Conservation (phyloP, 495 filamentous ascomycete genomes). For the Jackrogersella multiformis region DNA sequence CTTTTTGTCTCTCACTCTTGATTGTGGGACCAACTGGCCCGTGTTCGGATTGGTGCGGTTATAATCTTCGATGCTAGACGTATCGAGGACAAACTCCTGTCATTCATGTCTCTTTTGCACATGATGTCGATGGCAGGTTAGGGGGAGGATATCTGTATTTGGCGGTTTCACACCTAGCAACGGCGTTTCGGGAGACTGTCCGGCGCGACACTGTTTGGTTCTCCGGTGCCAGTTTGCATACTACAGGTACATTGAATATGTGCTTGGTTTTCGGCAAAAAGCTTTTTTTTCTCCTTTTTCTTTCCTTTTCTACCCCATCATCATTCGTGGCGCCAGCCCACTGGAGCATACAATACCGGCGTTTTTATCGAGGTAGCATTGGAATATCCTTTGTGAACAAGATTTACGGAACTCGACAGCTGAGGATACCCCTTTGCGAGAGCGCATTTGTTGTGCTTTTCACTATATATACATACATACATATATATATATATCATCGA, state of each 20-base stretch:
- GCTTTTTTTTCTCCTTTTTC: background rate
- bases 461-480: slow-evolving; percentile 24
- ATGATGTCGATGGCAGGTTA: slow-evolving; percentile 20
- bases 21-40: background rate
- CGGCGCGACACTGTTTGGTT: slow-evolving; percentile 35
- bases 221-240: slow-evolving; percentile 39
- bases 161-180: slow-evolving; percentile 32
- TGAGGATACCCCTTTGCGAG: slow-evolving; percentile 40
- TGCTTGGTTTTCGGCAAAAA: slow-evolving; percentile 39
- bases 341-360: slow-evolving; percentile 41
- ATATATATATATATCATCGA: slow-evolving; percentile 34
- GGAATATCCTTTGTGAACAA: slow-evolving; percentile 30
- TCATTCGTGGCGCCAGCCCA: slow-evolving; percentile 38
- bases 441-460: slow-evolving; percentile 28
- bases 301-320: slow-evolving; percentile 15
- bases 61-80: slow-evolving; percentile 19
- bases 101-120: slow-evolving; percentile 15
- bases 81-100: slow-evolving; percentile 13
- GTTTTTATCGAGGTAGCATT: slow-evolving; percentile 38
- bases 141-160: slow-evolving; percentile 27
- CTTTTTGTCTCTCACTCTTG: background rate
- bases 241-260: slow-evolving; percentile 21
- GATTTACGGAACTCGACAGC: slow-evolving; percentile 39
- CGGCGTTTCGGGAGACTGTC: slow-evolving; percentile 38
- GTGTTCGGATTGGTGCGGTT: slow-evolving; percentile 15